A percentile compares a stretch with the other conserved stretches of the same genome.
phyloP scores from a whole-genome alignment of 352 stramenopile species.

The Pythium scleroteichum region DNA sequence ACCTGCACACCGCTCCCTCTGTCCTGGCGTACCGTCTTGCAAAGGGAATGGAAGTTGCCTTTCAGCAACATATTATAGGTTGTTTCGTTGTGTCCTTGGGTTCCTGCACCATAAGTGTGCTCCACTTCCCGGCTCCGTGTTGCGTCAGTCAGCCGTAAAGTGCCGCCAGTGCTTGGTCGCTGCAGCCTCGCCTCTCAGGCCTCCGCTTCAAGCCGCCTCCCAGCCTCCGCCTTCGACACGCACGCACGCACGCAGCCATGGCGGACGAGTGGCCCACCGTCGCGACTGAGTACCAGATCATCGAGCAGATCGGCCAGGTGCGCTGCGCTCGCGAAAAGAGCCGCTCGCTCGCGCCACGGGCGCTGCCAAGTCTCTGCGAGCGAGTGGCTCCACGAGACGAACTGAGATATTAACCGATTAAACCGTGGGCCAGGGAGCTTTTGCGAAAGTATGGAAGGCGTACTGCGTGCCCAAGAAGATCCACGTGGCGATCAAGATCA shows the following conservation, averaged over 20 bases:
- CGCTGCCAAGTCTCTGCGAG: too few species aligned
- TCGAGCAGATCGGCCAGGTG: conserved; percentile 89
- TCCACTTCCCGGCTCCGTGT: conserved; percentile 5
- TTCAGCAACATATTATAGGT: neutral
- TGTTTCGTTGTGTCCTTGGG: neutral
- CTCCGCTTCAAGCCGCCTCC: neutral
- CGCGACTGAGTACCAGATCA: conserved; percentile 86
- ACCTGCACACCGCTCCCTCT: neutral
- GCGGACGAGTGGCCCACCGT: conserved; percentile 85
- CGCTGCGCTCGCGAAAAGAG: neutral
- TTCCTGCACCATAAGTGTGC: conserved; percentile 29
- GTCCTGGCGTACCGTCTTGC: neutral
- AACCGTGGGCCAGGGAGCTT: conserved; percentile 84
- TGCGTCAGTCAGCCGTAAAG: conserved; percentile 31
- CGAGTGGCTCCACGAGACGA: neutral
- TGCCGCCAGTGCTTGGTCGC: conserved; percentile 13
- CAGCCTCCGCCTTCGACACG: neutral
- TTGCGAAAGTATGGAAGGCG: conserved; percentile 98
- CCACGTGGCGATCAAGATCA: conserved; percentile 98
- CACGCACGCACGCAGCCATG: conserved; percentile 37
- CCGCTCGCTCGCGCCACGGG: too few species aligned
- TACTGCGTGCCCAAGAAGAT: conserved; percentile 87
- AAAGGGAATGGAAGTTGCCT: neutral
- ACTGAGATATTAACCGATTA: neutral
- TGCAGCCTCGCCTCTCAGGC: neutral